Evolutionary conservation across 768 basidiomycete genomes (phyloP), one percentile per base, ranked within the genome.

Genomic region (Lactarius akahatsu): DNA sequence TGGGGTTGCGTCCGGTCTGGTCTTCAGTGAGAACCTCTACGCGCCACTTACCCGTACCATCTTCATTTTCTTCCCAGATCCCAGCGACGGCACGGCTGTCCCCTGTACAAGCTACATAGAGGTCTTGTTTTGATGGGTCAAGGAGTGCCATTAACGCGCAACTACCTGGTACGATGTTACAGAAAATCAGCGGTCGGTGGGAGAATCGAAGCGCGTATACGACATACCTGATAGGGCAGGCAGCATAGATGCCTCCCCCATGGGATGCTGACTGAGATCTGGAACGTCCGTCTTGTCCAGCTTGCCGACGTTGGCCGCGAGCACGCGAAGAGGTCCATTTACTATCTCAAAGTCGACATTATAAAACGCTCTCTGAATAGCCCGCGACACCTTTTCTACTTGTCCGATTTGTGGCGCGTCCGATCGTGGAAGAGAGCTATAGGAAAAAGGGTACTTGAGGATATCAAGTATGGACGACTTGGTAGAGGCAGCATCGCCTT

Each of bases 81-180:
- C 97, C 97, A 26, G 96, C 96, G 7, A 99, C 94, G 15, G 97
- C 97, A 57, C 97, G 85, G 73, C 92, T 91, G 74, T 99, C 97
- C 0, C 97, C 97, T 5, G 94, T 89, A 71, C 88, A 88, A 10
- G 96, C 96, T 40, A 98, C 86, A 72, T 97, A 96, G 32, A 98
- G 76, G 73, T 94, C 87, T 55, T 82, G 84, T 66, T 90, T 83
- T 7, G 89, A 86, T 0, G 92, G 91, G 74, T 98, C 96, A 65
- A 99, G 84, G 56, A 96, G 75, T 0, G 95, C 89, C 76, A 96
- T 81, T 63, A 99, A 78, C 1, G 96, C 94, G 76, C 96, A 98
- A 65, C 94, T 94, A 4, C 96, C 96, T 84, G 74, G 28, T 69
- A 63, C 43, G 32, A 40, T 71, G 50, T 74, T 66, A 59, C 62